A percentile compares a stretch with the other conserved stretches of the same genome.
These are phyloP conservation scores for Apiospora aurea DNA, from an alignment of 2,329 filamentous ascomycete genomes.

Conservation along the genomic window DNA sequence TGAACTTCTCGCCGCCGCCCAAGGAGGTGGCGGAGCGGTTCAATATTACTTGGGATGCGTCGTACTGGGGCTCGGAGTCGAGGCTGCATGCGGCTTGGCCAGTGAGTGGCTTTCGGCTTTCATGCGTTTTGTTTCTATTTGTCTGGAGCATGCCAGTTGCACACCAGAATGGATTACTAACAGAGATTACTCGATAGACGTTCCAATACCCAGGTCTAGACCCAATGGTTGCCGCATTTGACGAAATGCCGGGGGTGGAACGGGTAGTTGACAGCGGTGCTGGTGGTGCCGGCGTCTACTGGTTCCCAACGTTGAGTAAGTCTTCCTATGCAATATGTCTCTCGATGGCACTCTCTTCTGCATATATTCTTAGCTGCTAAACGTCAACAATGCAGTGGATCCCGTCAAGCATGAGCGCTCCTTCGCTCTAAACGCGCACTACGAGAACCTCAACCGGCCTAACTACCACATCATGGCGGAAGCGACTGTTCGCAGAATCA, in stretches of 20 bases:
- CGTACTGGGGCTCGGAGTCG: conserved; percentile 48
- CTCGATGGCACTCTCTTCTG: neutral
- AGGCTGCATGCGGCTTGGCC: conserved; percentile 48
- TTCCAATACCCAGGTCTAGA: conserved; percentile 46
- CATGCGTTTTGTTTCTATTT: no score
- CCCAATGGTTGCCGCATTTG: conserved; percentile 45
- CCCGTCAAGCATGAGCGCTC: conserved; percentile 45
- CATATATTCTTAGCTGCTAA: neutral
- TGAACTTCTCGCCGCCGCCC: conserved; percentile 37
- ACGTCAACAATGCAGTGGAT: conserved; percentile 39
- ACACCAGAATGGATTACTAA: no score
- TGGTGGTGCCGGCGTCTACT: conserved; percentile 49
- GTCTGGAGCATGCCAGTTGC: no score
- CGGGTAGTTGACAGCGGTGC: conserved; percentile 49
- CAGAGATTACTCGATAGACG: neutral
- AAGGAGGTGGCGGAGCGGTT: conserved; percentile 35
- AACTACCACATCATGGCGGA: conserved; percentile 43
- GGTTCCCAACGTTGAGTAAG: conserved; percentile 47
- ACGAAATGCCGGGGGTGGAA: conserved; percentile 46
- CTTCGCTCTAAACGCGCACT: conserved; percentile 49
- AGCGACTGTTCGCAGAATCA: conserved; percentile 40
- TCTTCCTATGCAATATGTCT: neutral
- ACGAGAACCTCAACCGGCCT: conserved; percentile 39
- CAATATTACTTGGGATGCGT: conserved; percentile 43
- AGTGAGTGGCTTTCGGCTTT: conserved; percentile 19